Evolutionary conservation across 495 filamentous ascomycete genomes (phyloP).

Genomic region (Podospora pseudopauciseta): DNA sequence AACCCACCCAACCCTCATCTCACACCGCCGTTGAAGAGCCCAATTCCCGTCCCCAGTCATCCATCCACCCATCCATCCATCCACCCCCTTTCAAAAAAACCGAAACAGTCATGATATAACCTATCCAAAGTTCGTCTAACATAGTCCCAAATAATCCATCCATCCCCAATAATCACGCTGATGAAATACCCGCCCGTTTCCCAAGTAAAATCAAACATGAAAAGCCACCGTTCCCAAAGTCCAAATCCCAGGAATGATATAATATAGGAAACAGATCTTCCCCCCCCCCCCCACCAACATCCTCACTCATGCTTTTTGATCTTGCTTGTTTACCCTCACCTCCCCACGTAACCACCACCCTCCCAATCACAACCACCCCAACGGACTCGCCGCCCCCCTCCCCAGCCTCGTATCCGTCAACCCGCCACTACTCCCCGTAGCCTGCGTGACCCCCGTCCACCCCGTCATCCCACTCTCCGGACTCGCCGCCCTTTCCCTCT

Average conservation of each 20-base stretch:
- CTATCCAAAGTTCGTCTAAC: not conserved
- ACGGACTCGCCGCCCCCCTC: not conserved
- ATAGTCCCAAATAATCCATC: not conserved
- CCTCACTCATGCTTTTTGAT: no score
- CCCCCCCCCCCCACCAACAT: no score
- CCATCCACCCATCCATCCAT: no score
- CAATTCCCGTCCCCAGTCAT: not conserved
- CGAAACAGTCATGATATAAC: not conserved
- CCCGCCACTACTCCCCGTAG: not conserved
- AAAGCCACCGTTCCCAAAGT: no score
- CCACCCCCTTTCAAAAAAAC: not conserved
- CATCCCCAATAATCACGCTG: no score
- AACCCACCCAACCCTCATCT: not conserved
- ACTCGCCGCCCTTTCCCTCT: slow-evolving; percentile 13
- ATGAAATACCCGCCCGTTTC: no score
- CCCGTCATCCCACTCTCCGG: slow-evolving; percentile 12
- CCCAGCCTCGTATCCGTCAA: not conserved
- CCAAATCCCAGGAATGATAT: no score
- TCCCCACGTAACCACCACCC: no score
- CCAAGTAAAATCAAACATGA: no score
- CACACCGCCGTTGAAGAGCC: not conserved
- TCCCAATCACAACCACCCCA: not conserved
- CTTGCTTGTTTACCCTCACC: no score
- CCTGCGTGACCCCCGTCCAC: slow-evolving; percentile 17
- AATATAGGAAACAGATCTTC: no score